Percentiles rank a stretch among this genome's conserved stretches.
These are phyloP conservation scores for Suhomyces canberraensis DNA, from an alignment of 805 yeast genomes.

Conservation along the genomic window DNA sequence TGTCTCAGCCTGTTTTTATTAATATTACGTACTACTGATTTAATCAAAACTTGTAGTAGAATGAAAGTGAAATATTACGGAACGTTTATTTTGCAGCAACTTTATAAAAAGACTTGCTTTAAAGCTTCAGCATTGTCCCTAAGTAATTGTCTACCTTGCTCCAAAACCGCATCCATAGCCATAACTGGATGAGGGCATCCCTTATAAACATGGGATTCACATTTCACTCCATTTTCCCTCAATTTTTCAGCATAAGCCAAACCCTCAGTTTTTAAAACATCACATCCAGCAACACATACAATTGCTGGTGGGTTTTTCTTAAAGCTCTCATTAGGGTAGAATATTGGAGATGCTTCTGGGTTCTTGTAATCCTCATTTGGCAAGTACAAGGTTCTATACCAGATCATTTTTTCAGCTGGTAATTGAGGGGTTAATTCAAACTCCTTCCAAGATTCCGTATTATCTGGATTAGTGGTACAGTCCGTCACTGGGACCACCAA, in stretches of 20 bases:
- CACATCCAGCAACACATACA: slow-evolving; percentile 43
- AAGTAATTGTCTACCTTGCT: slow-evolving; percentile 31
- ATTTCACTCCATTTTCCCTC: slow-evolving; percentile 31
- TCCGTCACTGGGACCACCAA: slow-evolving; percentile 45
- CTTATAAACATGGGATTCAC: slow-evolving; percentile 31
- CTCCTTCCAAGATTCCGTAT: slow-evolving; percentile 36
- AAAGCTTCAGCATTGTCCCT: slow-evolving; percentile 29
- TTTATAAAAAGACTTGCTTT: slow-evolving; percentile 21
- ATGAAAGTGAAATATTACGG: too few species aligned
- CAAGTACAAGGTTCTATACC: slow-evolving; percentile 42
- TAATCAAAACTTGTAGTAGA: too few species aligned
- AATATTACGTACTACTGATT: too few species aligned
- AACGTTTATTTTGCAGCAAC: too few species aligned
- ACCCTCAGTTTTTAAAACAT: slow-evolving; percentile 44
- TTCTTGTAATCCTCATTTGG: slow-evolving; percentile 28
- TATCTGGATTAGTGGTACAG: slow-evolving; percentile 36
- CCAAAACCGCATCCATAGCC: slow-evolving; percentile 43
- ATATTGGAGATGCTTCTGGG: slow-evolving; percentile 41
- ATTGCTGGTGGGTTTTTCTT: slow-evolving; percentile 38
- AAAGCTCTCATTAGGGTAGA: slow-evolving; percentile 39
- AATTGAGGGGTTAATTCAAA: slow-evolving; percentile 40
- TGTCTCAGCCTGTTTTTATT: too few species aligned
- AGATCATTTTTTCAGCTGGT: slow-evolving; percentile 44
- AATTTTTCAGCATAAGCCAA: slow-evolving; percentile 41
- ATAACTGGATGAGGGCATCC: slow-evolving; percentile 50